Evolutionary conservation across 176 grass and related monocot species (phyloP).

Genomic region (Carex cristatella): DNA sequence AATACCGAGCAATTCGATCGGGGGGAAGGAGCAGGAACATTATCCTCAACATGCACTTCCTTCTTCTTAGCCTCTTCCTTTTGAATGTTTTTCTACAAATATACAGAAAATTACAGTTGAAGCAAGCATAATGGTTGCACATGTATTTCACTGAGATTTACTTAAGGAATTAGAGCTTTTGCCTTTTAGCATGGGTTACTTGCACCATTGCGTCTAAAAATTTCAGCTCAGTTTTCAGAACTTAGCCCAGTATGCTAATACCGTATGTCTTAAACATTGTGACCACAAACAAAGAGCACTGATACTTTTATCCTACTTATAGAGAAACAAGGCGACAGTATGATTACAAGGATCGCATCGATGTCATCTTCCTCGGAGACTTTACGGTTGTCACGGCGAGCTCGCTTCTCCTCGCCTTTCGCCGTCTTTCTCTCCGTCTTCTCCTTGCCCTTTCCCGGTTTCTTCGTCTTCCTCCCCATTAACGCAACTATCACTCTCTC

Average conservation of each 20-base stretch:
- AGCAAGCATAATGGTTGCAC: background rate
- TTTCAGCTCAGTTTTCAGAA: background rate
- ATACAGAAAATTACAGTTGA: constrained; percentile 2
- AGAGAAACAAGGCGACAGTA: background rate
- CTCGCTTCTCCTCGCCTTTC: constrained; percentile 84
- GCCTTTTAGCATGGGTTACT: background rate
- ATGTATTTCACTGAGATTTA: background rate
- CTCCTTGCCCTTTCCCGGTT: constrained; percentile 87
- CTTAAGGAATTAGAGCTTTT: background rate
- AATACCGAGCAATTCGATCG: constrained; percentile 68
- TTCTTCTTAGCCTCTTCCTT: constrained; percentile 99
- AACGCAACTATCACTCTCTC: background rate
- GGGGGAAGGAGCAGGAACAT: constrained; percentile 76
- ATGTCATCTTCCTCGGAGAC: constrained; percentile 87
- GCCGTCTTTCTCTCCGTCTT: constrained; percentile 88
- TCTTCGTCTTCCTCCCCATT: constrained; percentile 98
- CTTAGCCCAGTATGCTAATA: background rate
- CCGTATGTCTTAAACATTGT: background rate
- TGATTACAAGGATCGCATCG: constrained; percentile 79
- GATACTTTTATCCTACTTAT: background rate
- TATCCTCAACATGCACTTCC: constrained; percentile 87
- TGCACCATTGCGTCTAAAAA: background rate
- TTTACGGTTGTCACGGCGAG: constrained; percentile 62
- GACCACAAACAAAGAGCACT: background rate
- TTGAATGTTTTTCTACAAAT: constrained; percentile 64